Base-by-base conservation (phyloP, 345 rosid genomes). In the Cardiospermum halicacabum region DNA sequence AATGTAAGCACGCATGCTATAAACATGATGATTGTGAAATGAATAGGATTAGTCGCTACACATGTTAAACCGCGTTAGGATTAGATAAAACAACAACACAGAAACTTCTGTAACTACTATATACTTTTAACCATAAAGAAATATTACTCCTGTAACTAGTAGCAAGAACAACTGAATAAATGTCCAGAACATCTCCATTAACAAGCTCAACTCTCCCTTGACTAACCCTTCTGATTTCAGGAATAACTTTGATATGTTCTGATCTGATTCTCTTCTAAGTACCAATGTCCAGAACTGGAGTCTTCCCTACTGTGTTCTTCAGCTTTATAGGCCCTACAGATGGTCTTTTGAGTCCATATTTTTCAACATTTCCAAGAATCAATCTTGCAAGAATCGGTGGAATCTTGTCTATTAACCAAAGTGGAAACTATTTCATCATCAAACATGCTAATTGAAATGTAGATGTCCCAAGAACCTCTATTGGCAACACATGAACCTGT, bases 71-170 rank as follows among this genome's bases (percentile, higher is more conserved):
- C n/a, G n/a, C n/a, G n/a, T n/a, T n/a, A n/a, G n/a, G n/a, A n/a
- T n/a, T n/a, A n/a, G n/a, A n/a, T n/a, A n/a, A n/a, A n/a, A n/a
- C n/a, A n/a, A n/a, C n/a, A n/a, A n/a, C n/a, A n/a, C n/a, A n/a
- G n/a, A n/a, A n/a, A n/a, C n/a, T n/a, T n/a, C n/a, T n/a, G n/a
- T n/a, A n/a, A n/a, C n/a, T n/a, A n/a, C n/a, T n/a, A n/a, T n/a
- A n/a, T 65, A 88, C 97, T 92, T 82, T 80, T 5, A 92, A 86
- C 98, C 98, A 92, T 50, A 83, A 89, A 70, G 94, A 94, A 34
- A 92, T 96, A 56, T 89, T 92, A 89, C 98, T 92, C 53, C 96
- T 72, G 47, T 92, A 92, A 3, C 98, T 96, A 11, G 98, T 92
- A 49, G 98, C 98, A 37, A 92, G 79, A 78, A 92, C 45, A 9